Base-by-base conservation (phyloP, 768 basidiomycete species). In the Kwoniella dejecticola region DNA sequence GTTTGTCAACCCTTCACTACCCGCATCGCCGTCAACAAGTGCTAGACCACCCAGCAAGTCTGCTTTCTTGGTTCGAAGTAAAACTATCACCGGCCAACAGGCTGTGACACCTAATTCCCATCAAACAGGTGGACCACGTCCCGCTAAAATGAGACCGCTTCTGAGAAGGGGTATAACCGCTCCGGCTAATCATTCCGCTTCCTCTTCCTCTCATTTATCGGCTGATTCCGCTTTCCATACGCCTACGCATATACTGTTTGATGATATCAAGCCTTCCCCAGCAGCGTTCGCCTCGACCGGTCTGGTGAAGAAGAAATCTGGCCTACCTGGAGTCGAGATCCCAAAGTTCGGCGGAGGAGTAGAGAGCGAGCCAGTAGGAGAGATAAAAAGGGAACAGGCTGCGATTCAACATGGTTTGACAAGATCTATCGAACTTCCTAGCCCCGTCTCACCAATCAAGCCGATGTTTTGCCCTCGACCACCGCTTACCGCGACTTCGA, bases 281-380 rank as follows among this genome's bases (percentile, higher is more conserved):
- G 79, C 80, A 1, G 80, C 80, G 1, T 81, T 81, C 62, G 74
- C 77, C 33, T 78, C 76, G 17, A 79, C 80, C 10, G 81, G 81
- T 1, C 68, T 81, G 27, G 72, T 81, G 53, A 80, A 80, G 74
- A 78, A 78, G 62, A 70, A 61, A 30, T 69, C 70, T 3, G 65
- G 60, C 3, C 47, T 68, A 2, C 45, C 60, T 5, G 60, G 63
- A 10, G 38, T 70, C 0, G 69, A 67, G 27, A 64, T 71, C 13
- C 69, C 74, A 4, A 60, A 50, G 19, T 75, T 72, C 41, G 53
- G 53, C 60, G 44, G 45, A 15, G 19, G 60, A 17, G 36, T 21
- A 0, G 52, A 64, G 55, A 41, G 57, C 57, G 30, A 59, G 65
- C 42, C 63, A 42, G 57, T 62, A 11, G 60, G 60, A 42, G 52